A percentile compares a stretch with the other conserved stretches of the same genome.
Evolutionary conservation across 805 yeast genomes (phyloP).

Genomic region (Dipodascopsis uninucleata): DNA sequence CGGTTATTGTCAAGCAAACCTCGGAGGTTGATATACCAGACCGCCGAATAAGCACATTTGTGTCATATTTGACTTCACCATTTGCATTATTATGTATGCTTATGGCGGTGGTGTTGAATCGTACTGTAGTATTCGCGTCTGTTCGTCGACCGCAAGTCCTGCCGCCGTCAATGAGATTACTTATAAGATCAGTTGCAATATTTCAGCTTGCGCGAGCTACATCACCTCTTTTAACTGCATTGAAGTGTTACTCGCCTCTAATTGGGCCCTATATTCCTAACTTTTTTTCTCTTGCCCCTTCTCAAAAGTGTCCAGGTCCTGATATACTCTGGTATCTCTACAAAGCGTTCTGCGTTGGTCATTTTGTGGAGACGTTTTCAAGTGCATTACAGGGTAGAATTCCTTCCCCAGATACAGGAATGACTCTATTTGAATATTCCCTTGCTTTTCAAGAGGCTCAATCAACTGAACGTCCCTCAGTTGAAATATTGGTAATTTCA

Average conservation of each 20-base stretch:
- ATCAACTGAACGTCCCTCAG: conserved; percentile 48
- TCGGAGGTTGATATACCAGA: conserved; percentile 25
- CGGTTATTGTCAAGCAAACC: conserved; percentile 17
- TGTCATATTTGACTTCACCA: conserved; percentile 32
- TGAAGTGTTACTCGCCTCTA: conserved; percentile 33
- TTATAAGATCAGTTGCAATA: conserved; percentile 43
- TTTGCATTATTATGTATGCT: conserved; percentile 46
- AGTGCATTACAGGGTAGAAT: conserved; percentile 53
- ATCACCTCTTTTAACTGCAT: conserved; percentile 39
- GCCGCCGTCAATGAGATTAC: conserved; percentile 35
- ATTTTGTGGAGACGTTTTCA: conserved; percentile 63
- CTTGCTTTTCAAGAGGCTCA: conserved; percentile 71
- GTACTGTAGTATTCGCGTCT: conserved; percentile 57
- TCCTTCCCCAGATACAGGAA: conserved; percentile 62
- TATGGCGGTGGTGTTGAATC: conserved; percentile 55
- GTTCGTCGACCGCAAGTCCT: conserved; percentile 43
- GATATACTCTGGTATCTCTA: conserved; percentile 57
- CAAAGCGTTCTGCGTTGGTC: conserved; percentile 55
- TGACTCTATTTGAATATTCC: conserved; percentile 72
- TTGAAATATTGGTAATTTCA: conserved; percentile 51
- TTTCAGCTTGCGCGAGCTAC: conserved; percentile 37
- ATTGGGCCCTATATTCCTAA: conserved; percentile 23
- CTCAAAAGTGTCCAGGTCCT: conserved; percentile 44
- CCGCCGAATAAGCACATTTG: conserved; percentile 23
- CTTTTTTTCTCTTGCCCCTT: conserved; percentile 20